Evolutionary conservation across 129 eudicot genomes (phyloP).

Genomic region (Centella asiatica): DNA sequence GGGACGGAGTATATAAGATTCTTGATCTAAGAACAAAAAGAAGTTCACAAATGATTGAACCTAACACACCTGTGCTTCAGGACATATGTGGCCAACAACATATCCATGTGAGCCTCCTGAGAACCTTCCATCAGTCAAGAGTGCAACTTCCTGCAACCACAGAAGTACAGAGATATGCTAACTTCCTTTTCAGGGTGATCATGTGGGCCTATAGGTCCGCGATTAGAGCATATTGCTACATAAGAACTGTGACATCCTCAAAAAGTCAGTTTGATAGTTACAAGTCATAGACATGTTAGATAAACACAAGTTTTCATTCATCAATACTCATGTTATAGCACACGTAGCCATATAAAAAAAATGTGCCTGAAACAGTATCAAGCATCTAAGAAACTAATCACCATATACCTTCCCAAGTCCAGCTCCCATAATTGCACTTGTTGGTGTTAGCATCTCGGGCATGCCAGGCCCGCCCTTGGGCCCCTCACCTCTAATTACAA

Average conservation of each 20-base stretch:
- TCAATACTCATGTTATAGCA: not conserved
- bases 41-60: not conserved
- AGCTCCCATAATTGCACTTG: slow-evolving; percentile 98
- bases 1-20: not conserved
- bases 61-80: slow-evolving; percentile 84
- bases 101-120: slow-evolving; percentile 99
- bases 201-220: too few relatives aligned
- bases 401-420: slow-evolving; percentile 86
- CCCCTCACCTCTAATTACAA: slow-evolving; percentile 97
- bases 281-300: not conserved
- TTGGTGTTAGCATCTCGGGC: slow-evolving; percentile 99
- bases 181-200: too few relatives aligned
- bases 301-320: too few relatives aligned
- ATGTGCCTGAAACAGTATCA: not conserved
- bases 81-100: slow-evolving; percentile 94
- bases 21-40: not conserved
- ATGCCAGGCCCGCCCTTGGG: slow-evolving; percentile 99
- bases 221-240: too few relatives aligned
- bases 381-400: not conserved
- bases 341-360: not conserved
- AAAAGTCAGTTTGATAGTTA: not conserved
- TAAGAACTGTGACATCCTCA: not conserved
- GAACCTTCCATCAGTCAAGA: slow-evolving; percentile 83
- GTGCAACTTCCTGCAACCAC: slow-evolving; percentile 66
- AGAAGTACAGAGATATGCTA: too few relatives aligned